These are phyloP conservation scores for Amanita muscaria DNA, from an alignment of 768 basidiomycete genomes.

Conservation along the genomic window DNA sequence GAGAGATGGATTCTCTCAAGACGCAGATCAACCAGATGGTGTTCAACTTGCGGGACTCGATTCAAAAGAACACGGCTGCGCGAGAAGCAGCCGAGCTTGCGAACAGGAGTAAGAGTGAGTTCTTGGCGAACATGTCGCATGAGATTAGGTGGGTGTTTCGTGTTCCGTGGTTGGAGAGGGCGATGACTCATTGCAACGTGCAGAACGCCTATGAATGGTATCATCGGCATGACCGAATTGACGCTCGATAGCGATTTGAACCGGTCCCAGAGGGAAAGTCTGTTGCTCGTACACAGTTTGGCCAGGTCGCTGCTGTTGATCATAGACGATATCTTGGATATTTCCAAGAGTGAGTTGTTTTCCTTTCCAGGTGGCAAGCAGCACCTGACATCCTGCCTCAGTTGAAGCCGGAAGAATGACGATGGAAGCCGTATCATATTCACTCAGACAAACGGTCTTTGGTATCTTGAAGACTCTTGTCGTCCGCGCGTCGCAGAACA, in stretches of 20 bases:
- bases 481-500: conserved; percentile 94
- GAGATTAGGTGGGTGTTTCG: conserved; percentile 74
- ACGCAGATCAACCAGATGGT: conserved; percentile 99
- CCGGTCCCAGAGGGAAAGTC: conserved; percentile 87
- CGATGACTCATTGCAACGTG: too few species aligned
- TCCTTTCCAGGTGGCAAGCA: not conserved
- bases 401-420: conserved; percentile 99
- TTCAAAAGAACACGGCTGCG: conserved; percentile 98
- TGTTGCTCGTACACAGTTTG: conserved; percentile 90
- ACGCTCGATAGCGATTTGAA: conserved; percentile 96
- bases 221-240: conserved; percentile 99
- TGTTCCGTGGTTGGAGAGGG: not conserved
- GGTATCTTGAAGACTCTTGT: conserved; percentile 97
- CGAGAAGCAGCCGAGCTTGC: conserved; percentile 96
- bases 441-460: conserved; percentile 93
- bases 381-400: conserved; percentile 23
- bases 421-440: conserved; percentile 98
- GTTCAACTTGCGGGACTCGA: conserved; percentile 89
- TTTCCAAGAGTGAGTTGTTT: conserved; percentile 83
- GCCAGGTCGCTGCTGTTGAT: conserved; percentile 90
- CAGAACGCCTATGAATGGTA: conserved; percentile 99
- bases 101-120: conserved; percentile 96
- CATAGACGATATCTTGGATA: conserved; percentile 99
- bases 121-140: conserved; percentile 98
- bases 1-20: conserved; percentile 99